Percentiles rank a stretch among this genome's conserved stretches.
Evolutionary conservation across 352 stramenopile species (phyloP).

Genomic region (Discostella stelligera): DNA sequence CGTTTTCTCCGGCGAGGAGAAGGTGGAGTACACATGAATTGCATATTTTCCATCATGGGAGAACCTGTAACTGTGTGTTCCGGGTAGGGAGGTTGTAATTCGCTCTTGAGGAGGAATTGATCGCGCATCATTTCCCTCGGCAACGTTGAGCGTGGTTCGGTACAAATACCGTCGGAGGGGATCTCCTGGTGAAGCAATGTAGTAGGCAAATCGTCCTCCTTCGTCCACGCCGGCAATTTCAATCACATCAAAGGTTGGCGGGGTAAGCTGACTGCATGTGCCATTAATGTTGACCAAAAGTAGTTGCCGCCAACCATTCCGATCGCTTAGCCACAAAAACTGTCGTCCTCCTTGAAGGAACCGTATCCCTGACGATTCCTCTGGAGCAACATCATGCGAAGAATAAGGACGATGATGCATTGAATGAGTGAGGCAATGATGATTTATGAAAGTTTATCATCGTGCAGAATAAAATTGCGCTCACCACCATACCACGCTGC

Average conservation of each 20-base stretch:
- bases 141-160: slow-evolving; percentile 42
- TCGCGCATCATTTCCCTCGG: not conserved
- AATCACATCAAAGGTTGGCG: slow-evolving; percentile 36
- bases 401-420: not conserved
- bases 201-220: slow-evolving; percentile 41
- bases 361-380: slow-evolving; percentile 46
- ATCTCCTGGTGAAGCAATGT: slow-evolving; percentile 45
- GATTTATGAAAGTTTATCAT: not conserved
- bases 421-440: not conserved
- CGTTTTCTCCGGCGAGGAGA: slow-evolving; percentile 40
- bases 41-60: slow-evolving; percentile 45
- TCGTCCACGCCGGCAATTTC: slow-evolving; percentile 50
- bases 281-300: slow-evolving; percentile 42
- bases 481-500: slow-evolving; percentile 36
- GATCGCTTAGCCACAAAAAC: slow-evolving; percentile 46
- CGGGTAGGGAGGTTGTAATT: slow-evolving; percentile 37
- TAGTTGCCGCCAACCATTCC: slow-evolving; percentile 45
- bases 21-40: slow-evolving; percentile 44
- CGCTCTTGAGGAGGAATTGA: slow-evolving; percentile 27
- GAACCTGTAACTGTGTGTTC: slow-evolving; percentile 40
- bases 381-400: not conserved
- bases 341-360: slow-evolving; percentile 31
- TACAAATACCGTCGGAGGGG: slow-evolving; percentile 44
- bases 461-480: not conserved
- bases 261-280: slow-evolving; percentile 24